phyloP scores from a whole-genome alignment of 2,329 filamentous ascomycete species.

The Colletotrichum kahawae region DNA sequence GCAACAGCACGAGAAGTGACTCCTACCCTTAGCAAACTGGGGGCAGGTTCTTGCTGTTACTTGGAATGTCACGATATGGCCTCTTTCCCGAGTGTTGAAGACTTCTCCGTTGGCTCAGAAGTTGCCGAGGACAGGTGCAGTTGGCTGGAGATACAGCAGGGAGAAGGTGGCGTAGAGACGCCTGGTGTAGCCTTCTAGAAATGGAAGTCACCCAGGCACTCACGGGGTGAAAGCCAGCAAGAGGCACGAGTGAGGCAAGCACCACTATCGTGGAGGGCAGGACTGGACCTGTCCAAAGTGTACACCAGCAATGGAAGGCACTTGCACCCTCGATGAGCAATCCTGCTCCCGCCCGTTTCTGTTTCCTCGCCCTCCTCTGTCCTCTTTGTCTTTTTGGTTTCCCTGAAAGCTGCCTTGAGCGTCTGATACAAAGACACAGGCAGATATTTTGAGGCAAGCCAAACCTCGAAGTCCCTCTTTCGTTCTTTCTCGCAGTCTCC shows the following conservation, averaged over 20 bases:
- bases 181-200: background rate
- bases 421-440: background rate
- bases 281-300: background rate
- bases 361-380: background rate
- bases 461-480: background rate
- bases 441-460: background rate
- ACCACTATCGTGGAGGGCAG: background rate
- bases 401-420: background rate
- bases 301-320: background rate
- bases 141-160: background rate
- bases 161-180: background rate
- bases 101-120: background rate
- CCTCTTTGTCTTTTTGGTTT: background rate
- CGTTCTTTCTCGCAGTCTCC: background rate
- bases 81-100: background rate
- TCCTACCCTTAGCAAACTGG: background rate
- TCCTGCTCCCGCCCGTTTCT: background rate
- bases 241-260: background rate
- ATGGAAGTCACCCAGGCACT: background rate
- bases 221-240: background rate
- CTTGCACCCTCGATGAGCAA: background rate
- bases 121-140: background rate
- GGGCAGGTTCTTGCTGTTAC: background rate
- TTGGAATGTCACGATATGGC: background rate
- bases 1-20: background rate